These are phyloP conservation scores for Candida easanensis DNA, from an alignment of 805 yeast genomes.

Conservation along the genomic window DNA sequence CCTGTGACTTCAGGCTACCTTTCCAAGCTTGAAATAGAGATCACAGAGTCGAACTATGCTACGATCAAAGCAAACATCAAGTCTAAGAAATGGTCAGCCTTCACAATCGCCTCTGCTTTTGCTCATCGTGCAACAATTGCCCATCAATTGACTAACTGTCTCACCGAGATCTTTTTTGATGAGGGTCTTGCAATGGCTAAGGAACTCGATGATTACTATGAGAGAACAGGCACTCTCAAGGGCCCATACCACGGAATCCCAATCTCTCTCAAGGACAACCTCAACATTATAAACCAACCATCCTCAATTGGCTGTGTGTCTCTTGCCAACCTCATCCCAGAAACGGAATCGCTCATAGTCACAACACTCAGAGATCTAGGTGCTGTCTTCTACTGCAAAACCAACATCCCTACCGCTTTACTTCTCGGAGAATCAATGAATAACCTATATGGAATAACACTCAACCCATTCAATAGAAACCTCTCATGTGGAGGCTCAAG, in stretches of 20 bases:
- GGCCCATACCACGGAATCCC: slow-evolving; percentile 75
- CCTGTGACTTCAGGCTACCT: slow-evolving; percentile 35
- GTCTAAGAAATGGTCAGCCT: slow-evolving; percentile 36
- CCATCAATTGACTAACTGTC: slow-evolving; percentile 47
- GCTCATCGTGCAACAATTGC: slow-evolving; percentile 58
- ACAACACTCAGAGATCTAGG: slow-evolving; percentile 42
- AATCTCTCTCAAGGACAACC: slow-evolving; percentile 50
- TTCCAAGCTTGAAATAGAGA: slow-evolving; percentile 34
- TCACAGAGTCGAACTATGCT: slow-evolving; percentile 21
- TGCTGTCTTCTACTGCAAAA: slow-evolving; percentile 53
- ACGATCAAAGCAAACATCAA: slow-evolving; percentile 29
- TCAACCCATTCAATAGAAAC: slow-evolving; percentile 42
- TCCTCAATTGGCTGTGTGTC: slow-evolving; percentile 49
- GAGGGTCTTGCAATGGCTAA: slow-evolving; percentile 57
- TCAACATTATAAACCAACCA: slow-evolving; percentile 41
- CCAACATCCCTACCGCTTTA: slow-evolving; percentile 51
- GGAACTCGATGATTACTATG: slow-evolving; percentile 47
- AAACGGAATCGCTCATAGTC: slow-evolving; percentile 39
- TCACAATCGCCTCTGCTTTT: slow-evolving; percentile 50
- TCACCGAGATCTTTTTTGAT: slow-evolving; percentile 42
- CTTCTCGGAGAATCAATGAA: slow-evolving; percentile 46
- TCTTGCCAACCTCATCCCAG: slow-evolving; percentile 30
- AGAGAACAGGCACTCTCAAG: slow-evolving; percentile 44
- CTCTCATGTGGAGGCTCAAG: slow-evolving; percentile 51
- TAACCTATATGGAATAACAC: slow-evolving; percentile 43